Conservation (phyloP, 2,329 filamentous ascomycete genomes). For the Emergomyces orientalis region DNA sequence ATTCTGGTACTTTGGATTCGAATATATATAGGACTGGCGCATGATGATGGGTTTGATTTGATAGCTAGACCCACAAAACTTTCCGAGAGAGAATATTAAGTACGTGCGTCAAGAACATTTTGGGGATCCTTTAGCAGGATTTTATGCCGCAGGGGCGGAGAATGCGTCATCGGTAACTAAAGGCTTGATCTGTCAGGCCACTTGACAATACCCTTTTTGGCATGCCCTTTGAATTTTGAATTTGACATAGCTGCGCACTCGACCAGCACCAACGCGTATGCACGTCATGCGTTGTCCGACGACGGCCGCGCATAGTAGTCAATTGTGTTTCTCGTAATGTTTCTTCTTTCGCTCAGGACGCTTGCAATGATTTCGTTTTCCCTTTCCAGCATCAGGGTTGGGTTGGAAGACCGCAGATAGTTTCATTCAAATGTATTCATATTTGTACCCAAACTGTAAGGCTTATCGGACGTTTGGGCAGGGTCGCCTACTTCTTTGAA, state of each 20-base stretch:
- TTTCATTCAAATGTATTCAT: neutral
- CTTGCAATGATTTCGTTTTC: neutral
- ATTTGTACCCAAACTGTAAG: conserved; percentile 1
- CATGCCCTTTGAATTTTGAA: neutral
- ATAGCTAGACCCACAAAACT: too few relatives aligned
- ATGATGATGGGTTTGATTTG: too few relatives aligned
- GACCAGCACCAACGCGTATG: neutral
- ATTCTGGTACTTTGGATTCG: neutral
- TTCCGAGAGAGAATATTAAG: neutral
- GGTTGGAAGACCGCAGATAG: neutral
- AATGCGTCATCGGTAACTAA: neutral
- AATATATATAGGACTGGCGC: too few relatives aligned
- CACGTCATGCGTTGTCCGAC: neutral
- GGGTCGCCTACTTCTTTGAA: neutral
- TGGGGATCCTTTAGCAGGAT: neutral
- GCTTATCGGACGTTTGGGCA: neutral
- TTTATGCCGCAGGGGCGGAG: neutral
- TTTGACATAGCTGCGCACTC: neutral
- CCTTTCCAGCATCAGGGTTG: neutral
- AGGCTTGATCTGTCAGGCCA: neutral
- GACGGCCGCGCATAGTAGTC: too few relatives aligned
- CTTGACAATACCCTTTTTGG: neutral
- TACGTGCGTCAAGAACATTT: neutral
- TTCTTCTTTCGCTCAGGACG: neutral
- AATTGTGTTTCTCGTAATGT: neutral